phyloP scores from a whole-genome alignment of 257 asterid genomes.

The Scutellaria baicalensis region DNA sequence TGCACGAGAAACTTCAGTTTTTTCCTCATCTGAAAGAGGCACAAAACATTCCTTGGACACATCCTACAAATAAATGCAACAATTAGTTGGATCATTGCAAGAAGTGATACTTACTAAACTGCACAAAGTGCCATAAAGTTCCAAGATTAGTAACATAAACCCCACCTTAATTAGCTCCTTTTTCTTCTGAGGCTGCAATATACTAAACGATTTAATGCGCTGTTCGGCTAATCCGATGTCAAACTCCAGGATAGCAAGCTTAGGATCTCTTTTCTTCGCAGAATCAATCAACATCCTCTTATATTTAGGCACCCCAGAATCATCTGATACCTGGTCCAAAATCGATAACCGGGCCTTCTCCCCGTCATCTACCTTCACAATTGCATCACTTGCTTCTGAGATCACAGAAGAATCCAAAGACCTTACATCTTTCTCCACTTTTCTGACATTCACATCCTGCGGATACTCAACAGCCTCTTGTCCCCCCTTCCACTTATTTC shows the following conservation, averaged over 20 bases:
- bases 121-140: neutral
- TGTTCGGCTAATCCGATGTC: constrained; percentile 31
- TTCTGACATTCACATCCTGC: constrained; percentile 12
- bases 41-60: constrained; percentile 52
- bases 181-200: constrained; percentile 36
- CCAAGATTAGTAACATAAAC: neutral
- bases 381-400: constrained; percentile 23
- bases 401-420: constrained; percentile 37
- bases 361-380: constrained; percentile 21
- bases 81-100: neutral
- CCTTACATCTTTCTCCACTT: constrained; percentile 23
- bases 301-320: constrained; percentile 16
- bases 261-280: constrained; percentile 18
- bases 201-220: neutral
- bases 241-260: constrained; percentile 14
- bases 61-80: constrained; percentile 39
- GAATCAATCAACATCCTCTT: constrained; percentile 8
- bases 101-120: constrained; percentile 1
- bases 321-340: constrained; percentile 18
- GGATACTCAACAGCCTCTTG: constrained; percentile 19
- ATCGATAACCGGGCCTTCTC: constrained; percentile 25
- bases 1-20: constrained; percentile 31
- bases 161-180: constrained; percentile 39
- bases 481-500: constrained; percentile 17
- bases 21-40: constrained; percentile 61